Base-by-base conservation (phyloP, 768 basidiomycete genomes). In the Lentinula sp. region DNA sequence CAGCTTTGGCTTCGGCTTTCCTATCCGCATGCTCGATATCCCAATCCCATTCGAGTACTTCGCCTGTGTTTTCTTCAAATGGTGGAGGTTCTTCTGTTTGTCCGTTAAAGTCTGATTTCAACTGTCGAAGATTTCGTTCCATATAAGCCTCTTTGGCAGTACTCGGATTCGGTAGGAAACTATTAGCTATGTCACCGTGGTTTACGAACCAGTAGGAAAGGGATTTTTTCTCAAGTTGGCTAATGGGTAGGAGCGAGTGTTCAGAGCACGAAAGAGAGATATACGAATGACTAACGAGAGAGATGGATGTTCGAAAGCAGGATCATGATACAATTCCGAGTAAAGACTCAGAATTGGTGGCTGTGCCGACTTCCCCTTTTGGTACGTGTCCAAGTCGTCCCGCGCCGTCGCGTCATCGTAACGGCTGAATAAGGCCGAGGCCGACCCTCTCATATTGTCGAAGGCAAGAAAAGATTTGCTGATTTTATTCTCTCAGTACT, bases 21-120 rank as follows among this genome's bases (percentile, higher is more conserved):
- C 90, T 76, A 70, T 91, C 89, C n/a, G 76, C 83, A 58, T 86
- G 87, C 70, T 91, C 90, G 37, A 80, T 66, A 18, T 84, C 80
- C 87, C 87, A 88, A 71, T 85, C 80, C 90, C 90, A 92, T 68
- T 79, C 74, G 39, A 88, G 66, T 13, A 65, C 63, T 42, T 42
- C 60, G 18, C 33, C 55, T 10, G 35, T 53, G 49, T 20, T n/a
- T 58, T 56, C 42, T 33, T 16, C 8, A 37, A 7, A 18, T 52
- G 36, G 59, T 15, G 37, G 39, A 35, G 49, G 28, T 10, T 15
- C 28, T 2, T 50, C n/a, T 42, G 36, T 12, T 23, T 59, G 10
- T 20, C 6, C 28, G 49, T 43, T 37, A 15, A 52, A 12, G 15
- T 60, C 50, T 32, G 52, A n/a, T 28, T 46, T 49, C 16, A 60